phyloP scores from a whole-genome alignment of 2,329 filamentous ascomycete species.

The Cadophora gregata region DNA sequence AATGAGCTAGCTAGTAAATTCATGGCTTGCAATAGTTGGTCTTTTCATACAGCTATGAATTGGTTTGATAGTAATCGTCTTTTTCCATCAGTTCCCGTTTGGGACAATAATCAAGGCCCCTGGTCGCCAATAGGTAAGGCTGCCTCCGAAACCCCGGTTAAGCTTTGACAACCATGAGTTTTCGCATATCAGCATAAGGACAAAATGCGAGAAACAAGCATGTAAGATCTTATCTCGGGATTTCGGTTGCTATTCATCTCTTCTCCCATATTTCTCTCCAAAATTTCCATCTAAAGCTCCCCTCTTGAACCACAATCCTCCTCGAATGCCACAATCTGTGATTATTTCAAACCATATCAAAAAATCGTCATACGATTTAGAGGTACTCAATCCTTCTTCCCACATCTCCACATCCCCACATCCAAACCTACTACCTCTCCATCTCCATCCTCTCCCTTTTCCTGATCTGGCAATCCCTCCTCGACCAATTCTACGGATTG shows the following conservation, averaged over 20 bases:
- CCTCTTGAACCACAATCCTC: too few species aligned
- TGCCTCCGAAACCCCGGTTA: not conserved
- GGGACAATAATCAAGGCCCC: not conserved
- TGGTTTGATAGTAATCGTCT: too few species aligned
- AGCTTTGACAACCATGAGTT: not conserved
- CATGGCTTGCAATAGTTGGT: too few species aligned
- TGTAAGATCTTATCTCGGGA: too few species aligned
- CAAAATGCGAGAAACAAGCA: not conserved
- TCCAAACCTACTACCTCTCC: constrained; percentile 27
- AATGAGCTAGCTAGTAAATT: too few species aligned
- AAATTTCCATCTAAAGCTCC: too few species aligned
- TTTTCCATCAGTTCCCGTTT: not conserved
- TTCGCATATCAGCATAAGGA: constrained; percentile 10
- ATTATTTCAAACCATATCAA: too few species aligned
- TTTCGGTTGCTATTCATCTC: too few species aligned
- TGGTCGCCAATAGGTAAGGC: not conserved
- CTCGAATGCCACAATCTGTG: too few species aligned
- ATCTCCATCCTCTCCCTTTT: constrained; percentile 45
- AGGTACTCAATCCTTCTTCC: too few species aligned
- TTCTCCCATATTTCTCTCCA: too few species aligned
- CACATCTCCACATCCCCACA: constrained; percentile 29
- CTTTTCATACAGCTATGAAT: too few species aligned
- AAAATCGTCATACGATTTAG: not conserved
- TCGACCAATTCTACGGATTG: constrained; percentile 55
- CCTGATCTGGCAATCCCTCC: constrained; percentile 53